These are phyloP conservation scores for Grigorovia transvaalensis DNA, from an alignment of 805 yeast species.

Conservation along the genomic window DNA sequence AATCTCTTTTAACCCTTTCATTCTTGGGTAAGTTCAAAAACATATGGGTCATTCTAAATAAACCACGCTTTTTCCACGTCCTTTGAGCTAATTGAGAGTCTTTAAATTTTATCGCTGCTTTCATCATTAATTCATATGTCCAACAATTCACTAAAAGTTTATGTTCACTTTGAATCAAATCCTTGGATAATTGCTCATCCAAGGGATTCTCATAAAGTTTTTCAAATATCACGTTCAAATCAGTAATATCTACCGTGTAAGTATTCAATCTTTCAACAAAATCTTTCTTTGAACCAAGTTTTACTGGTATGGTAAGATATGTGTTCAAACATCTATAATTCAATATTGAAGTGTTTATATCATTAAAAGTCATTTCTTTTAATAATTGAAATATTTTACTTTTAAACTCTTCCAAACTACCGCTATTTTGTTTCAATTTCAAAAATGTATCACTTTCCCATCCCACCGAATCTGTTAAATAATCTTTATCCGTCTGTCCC, in stretches of 20 bases:
- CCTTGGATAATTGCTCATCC: neutral
- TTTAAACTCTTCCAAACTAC: slow-evolving; percentile 19
- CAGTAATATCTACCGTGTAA: slow-evolving; percentile 17
- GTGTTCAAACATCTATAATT: slow-evolving; percentile 15
- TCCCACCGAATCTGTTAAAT: slow-evolving; percentile 34
- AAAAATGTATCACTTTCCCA: slow-evolving; percentile 28
- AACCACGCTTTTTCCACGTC: slow-evolving; percentile 75
- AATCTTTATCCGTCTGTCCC: slow-evolving; percentile 33
- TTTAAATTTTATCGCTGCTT: slow-evolving; percentile 51
- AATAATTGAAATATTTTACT: slow-evolving; percentile 10
- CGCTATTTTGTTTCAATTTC: slow-evolving; percentile 28
- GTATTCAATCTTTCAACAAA: slow-evolving; percentile 17
- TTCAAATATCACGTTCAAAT: neutral
- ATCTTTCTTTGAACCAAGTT: slow-evolving; percentile 17
- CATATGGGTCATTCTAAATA: slow-evolving; percentile 42
- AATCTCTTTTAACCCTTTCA: slow-evolving; percentile 14
- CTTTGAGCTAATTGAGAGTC: slow-evolving; percentile 49
- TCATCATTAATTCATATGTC: slow-evolving; percentile 50
- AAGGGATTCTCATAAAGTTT: slow-evolving; percentile 3
- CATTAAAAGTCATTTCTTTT: slow-evolving; percentile 9
- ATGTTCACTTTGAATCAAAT: slow-evolving; percentile 7
- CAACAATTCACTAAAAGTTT: slow-evolving; percentile 36
- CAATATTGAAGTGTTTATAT: slow-evolving; percentile 13
- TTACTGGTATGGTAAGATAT: slow-evolving; percentile 22
- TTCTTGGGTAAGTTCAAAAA: slow-evolving; percentile 50